A percentile compares a stretch with the other conserved stretches of the same genome.
Conservation (phyloP, 768 basidiomycete genomes). For the Lactarius deliciosus region DNA sequence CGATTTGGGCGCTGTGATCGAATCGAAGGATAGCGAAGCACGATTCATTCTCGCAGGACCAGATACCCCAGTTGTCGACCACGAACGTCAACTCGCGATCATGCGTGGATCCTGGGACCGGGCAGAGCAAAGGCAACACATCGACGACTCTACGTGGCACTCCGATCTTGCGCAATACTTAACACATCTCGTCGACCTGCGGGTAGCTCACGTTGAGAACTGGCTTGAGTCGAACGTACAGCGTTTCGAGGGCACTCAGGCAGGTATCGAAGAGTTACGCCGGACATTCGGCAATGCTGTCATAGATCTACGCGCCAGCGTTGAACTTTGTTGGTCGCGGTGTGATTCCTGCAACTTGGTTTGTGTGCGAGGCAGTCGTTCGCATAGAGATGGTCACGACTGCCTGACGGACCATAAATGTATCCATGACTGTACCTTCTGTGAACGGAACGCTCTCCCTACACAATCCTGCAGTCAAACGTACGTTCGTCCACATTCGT, state of each 20-base stretch:
- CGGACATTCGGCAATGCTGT: conserved; percentile 44
- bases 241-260: conserved; percentile 45
- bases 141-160: conserved; percentile 45
- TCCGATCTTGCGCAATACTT: conserved; percentile 42
- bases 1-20: conserved; percentile 42
- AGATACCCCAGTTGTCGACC: conserved; percentile 23
- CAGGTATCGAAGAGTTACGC: conserved; percentile 48
- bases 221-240: conserved; percentile 52
- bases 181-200: conserved; percentile 40
- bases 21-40: conserved; percentile 37
- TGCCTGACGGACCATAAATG: not conserved
- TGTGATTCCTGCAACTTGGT: not conserved
- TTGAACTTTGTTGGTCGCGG: conserved; percentile 34
- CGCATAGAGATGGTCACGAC: not conserved
- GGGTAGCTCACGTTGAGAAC: conserved; percentile 47
- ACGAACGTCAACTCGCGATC: conserved; percentile 32
- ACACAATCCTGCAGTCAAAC: not conserved
- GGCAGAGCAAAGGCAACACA: conserved; percentile 36
- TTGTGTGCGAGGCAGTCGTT: not conserved
- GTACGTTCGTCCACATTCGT: not conserved
- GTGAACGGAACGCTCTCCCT: not conserved
- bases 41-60: conserved; percentile 37
- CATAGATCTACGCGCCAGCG: conserved; percentile 46
- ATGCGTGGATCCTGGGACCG: conserved; percentile 37
- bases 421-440: not conserved